Percentiles rank a stretch among this genome's conserved stretches.
These are phyloP conservation scores for Colletotrichum cereale DNA, from an alignment of 2,329 filamentous ascomycete genomes.

Conservation along the genomic window DNA sequence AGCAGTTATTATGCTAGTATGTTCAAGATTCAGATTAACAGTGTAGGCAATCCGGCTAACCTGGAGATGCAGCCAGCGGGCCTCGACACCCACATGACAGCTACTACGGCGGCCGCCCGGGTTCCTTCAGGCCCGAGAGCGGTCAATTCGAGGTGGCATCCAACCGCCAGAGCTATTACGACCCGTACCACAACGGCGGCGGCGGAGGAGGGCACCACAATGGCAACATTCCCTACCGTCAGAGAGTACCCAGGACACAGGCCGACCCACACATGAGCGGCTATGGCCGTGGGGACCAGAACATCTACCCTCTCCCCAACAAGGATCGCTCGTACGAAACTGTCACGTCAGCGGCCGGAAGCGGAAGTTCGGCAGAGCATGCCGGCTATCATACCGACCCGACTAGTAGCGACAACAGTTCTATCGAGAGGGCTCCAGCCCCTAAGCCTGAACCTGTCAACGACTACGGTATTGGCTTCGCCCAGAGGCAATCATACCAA, in stretches of 20 bases:
- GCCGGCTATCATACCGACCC: slow-evolving; percentile 88
- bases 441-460: slow-evolving; percentile 68
- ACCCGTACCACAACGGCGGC: slow-evolving; percentile 49
- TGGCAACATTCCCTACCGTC: slow-evolving; percentile 46
- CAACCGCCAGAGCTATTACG: slow-evolving; percentile 57
- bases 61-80: slow-evolving; percentile 48
- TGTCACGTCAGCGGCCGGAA: slow-evolving; percentile 81
- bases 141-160: slow-evolving; percentile 55
- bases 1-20: slow-evolving; percentile 66
- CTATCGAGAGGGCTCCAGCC: slow-evolving; percentile 77
- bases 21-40: slow-evolving; percentile 14
- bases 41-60: slow-evolving; percentile 43
- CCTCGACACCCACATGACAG: slow-evolving; percentile 64
- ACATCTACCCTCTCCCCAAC: slow-evolving; percentile 66
- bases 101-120: slow-evolving; percentile 62
- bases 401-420: slow-evolving; percentile 90
- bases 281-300: slow-evolving; percentile 54
- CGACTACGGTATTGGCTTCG: slow-evolving; percentile 74
- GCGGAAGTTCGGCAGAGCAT: slow-evolving; percentile 79
- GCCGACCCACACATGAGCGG: slow-evolving; percentile 60
- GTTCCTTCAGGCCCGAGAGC: slow-evolving; percentile 55
- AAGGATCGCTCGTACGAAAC: slow-evolving; percentile 90
- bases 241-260: slow-evolving; percentile 57
- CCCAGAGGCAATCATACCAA: slow-evolving; percentile 57
- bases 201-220: slow-evolving; percentile 46